These are phyloP conservation scores for Rhodotorula kratochvilovae DNA, from an alignment of 768 basidiomycete genomes.

Conservation along the genomic window DNA sequence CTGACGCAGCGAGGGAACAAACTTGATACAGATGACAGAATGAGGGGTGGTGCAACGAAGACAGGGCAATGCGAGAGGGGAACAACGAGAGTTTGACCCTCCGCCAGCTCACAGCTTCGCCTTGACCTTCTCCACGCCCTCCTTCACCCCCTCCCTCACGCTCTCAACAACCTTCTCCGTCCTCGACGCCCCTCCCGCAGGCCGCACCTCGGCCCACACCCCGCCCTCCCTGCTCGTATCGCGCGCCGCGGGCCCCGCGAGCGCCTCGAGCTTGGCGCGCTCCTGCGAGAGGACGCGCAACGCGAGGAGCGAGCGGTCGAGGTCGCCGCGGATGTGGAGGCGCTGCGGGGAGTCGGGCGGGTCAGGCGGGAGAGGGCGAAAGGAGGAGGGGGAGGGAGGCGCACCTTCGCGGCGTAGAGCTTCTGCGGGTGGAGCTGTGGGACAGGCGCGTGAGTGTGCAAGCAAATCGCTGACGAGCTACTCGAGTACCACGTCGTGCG, in stretches of 20 bases:
- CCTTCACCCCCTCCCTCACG: not conserved
- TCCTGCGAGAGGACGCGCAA: conserved; percentile 26
- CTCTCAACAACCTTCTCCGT: not conserved
- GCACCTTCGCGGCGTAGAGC: conserved; percentile 30
- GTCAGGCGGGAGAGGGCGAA: not conserved
- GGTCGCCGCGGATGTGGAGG: not conserved
- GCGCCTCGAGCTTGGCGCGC: conserved; percentile 21
- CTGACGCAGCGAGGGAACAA: not conserved
- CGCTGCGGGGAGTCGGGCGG: not conserved
- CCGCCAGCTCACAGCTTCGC: conserved; percentile 10
- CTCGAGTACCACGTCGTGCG: too few species aligned
- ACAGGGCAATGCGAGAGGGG: not conserved
- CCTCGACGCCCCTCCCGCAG: not conserved
- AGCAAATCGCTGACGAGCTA: too few species aligned
- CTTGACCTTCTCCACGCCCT: not conserved
- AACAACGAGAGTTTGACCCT: too few species aligned
- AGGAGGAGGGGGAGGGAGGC: not conserved
- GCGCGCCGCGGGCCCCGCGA: conserved; percentile 2
- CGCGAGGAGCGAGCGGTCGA: not conserved
- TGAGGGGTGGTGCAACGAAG: too few species aligned
- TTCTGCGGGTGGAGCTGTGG: conserved; percentile 23
- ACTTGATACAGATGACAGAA: too few species aligned
- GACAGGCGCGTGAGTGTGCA: not conserved
- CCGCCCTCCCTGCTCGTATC: not conserved
- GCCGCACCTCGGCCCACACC: not conserved